Evolutionary conservation across 78 protist species (phyloP).

Genomic region (Chrysochromulina parva): DNA sequence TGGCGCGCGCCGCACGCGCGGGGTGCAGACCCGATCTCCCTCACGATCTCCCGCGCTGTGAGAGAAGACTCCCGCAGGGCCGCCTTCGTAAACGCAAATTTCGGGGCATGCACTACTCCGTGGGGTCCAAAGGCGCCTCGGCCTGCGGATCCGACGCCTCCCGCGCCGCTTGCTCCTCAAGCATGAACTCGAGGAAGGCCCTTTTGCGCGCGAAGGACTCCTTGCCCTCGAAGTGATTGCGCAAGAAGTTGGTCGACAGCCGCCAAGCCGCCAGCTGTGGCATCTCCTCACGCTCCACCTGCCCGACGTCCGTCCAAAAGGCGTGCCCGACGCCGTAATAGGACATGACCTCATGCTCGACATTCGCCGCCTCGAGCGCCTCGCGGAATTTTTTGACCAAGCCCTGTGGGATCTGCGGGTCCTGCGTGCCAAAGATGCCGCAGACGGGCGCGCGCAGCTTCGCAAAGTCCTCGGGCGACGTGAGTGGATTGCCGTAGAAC

Average conservation of each 20-base stretch:
- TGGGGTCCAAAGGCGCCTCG: no score
- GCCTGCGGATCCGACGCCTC: no score
- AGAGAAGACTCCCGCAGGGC: no score
- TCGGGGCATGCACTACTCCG: no score
- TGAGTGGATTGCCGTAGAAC: not conserved
- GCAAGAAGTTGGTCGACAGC: not conserved
- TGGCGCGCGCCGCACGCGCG: no score
- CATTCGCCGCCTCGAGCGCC: not conserved
- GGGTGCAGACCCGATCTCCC: no score
- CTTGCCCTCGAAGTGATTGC: not conserved
- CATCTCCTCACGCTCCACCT: not conserved
- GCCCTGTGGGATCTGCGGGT: not conserved
- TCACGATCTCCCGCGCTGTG: no score
- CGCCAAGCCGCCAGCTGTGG: not conserved
- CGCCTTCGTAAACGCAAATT: no score
- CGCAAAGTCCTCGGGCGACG: not conserved
- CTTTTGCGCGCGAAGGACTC: not conserved
- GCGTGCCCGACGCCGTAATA: conserved; percentile 24
- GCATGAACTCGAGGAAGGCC: not conserved
- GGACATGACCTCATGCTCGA: not conserved
- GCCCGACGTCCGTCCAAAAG: not conserved
- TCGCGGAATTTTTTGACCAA: not conserved
- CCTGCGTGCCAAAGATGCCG: not conserved
- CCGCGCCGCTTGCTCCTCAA: not conserved
- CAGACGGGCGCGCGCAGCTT: conserved; percentile 6